Evolutionary conservation across 163 green algal genomes (phyloP), one percentile per base, ranked within the genome.

Genomic region (Chlorella variabilis): DNA sequence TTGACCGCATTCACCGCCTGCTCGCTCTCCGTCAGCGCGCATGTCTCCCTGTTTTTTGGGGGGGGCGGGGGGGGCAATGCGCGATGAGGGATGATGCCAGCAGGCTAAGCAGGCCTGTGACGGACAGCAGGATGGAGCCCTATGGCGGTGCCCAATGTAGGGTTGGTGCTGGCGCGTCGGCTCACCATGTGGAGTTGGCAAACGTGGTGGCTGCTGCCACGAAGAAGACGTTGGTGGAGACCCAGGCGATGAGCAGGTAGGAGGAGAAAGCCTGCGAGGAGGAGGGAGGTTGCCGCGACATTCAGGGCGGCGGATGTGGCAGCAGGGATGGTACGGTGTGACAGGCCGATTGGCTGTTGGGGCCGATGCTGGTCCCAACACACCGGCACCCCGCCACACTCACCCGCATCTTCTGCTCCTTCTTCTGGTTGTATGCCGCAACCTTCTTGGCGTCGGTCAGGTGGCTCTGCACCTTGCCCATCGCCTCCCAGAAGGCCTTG

Each of bases 361-460:
- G 7, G 15, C 36, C 15, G 17, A 54, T 34, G 21, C 31, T 36
- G 34, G 1, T 0, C 39, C 63, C 63, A 71, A 51, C 18, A 33
- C 23, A 34, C 8, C n/a, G n/a, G n/a, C n/a, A n/a, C n/a, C n/a
- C 17, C 25, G 68, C 42, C 27, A n/a, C 59, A 67, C 59, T 18
- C 38, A 77, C 77, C 79, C 76, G 59, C 56, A 85, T 77, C 70
- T 85, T 85, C 69, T 80, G 69, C 79, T 85, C 79, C 79, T 85
- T 85, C 62, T 71, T 78, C 59, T 78, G 68, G 58, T 80, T 80
- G 70, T 85, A 80, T n/a, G 79, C 79, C 29, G 41, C 59, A 17
- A 80, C 38, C 59, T 68, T 69, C 68, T 78, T 80, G 54, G 69
- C 48, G 42, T 85, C 79, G 23, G 79, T 85, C 59, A 85, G 61